These are phyloP conservation scores for Quercus mongolica DNA, from an alignment of 306 rosid species.

Conservation along the genomic window DNA sequence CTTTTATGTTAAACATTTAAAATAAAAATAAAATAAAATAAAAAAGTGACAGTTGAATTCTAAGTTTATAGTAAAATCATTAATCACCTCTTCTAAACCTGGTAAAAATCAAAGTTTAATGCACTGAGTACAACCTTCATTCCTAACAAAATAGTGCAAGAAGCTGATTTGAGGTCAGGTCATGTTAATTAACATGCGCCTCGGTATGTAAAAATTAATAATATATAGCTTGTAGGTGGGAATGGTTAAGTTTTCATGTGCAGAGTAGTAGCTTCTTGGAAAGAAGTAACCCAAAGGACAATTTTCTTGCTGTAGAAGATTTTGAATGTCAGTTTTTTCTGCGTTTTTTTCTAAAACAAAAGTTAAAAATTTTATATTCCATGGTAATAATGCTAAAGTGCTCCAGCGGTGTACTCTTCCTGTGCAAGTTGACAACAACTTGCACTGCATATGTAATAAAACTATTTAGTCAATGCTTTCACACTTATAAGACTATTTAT, in stretches of 20 bases:
- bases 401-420: conserved; percentile 5
- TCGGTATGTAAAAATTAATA: not conserved
- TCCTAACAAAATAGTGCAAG: not conserved
- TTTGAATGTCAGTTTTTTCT: not conserved
- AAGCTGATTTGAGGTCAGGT: not conserved
- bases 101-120: too few relatives aligned
- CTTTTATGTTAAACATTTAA: too few relatives aligned
- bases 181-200: not conserved
- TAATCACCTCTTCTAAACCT: too few relatives aligned
- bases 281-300: not conserved
- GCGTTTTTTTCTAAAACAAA: not conserved
- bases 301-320: not conserved
- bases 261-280: not conserved
- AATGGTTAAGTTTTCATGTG: not conserved
- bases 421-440: conserved; percentile 8
- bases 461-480: conserved; percentile 41
- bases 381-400: conserved; percentile 19
- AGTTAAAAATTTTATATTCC: not conserved
- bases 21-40: too few relatives aligned
- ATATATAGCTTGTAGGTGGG: not conserved
- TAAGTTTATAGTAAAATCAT: too few relatives aligned
- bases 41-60: too few relatives aligned
- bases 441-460: conserved; percentile 19
- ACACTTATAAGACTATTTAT: conserved; percentile 4
- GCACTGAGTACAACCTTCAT: too few relatives aligned